These are phyloP conservation scores for Fusarium euwallaceae DNA, from an alignment of 2,329 filamentous ascomycete genomes.

Conservation along the genomic window DNA sequence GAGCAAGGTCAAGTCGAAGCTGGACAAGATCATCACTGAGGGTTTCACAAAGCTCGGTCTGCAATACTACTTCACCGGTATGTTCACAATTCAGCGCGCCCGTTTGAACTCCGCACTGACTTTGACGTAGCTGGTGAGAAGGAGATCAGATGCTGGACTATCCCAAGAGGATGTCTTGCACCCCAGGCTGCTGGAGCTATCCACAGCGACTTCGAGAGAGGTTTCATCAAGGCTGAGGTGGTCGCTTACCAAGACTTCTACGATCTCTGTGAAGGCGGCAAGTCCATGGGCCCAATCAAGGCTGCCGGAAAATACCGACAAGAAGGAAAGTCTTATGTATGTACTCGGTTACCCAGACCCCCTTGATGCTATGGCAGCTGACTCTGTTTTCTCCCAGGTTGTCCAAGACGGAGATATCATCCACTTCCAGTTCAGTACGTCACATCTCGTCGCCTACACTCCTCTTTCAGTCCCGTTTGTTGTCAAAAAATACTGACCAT, in stretches of 20 bases:
- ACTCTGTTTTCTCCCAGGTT: constrained; percentile 44
- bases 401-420: constrained; percentile 60
- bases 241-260: constrained; percentile 61
- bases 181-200: constrained; percentile 59
- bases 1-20: constrained; percentile 56
- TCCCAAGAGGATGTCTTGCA: constrained; percentile 54
- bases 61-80: constrained; percentile 60
- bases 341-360: constrained; percentile 6
- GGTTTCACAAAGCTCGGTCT: constrained; percentile 60
- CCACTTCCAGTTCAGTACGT: constrained; percentile 60
- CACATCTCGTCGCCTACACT: background rate
- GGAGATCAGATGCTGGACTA: constrained; percentile 60
- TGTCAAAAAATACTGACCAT: constrained; percentile 14
- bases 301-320: constrained; percentile 60
- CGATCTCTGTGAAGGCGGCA: constrained; percentile 57
- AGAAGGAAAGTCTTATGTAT: constrained; percentile 59
- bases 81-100: constrained; percentile 1
- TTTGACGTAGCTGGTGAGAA: constrained; percentile 55
- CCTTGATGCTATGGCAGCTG: constrained; percentile 21
- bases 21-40: constrained; percentile 60
- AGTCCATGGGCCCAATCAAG: constrained; percentile 61
- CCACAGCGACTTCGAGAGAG: constrained; percentile 58
- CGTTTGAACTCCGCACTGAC: constrained; percentile 10
- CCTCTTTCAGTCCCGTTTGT: background rate
- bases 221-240: constrained; percentile 61